phyloP scores from a whole-genome alignment of 2,329 filamentous ascomycete genomes.

The Cylindrodendrum hubeiense region DNA sequence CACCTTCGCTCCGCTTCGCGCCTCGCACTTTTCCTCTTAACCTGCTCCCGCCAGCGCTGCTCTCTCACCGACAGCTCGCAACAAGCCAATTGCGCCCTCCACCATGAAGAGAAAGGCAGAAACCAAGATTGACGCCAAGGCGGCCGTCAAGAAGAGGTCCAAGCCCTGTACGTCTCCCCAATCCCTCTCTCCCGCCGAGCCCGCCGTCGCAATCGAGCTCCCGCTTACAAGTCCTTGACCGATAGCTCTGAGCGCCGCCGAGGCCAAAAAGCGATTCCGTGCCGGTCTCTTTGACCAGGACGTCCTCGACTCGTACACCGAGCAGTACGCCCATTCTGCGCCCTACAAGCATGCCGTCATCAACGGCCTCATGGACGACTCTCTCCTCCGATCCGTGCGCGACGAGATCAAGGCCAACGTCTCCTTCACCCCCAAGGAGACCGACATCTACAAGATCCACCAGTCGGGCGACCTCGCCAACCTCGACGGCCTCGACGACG shows the following conservation, averaged over 20 bases:
- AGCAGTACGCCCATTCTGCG: slow-evolving; percentile 71
- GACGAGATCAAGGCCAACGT: slow-evolving; percentile 91
- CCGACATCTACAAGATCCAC: slow-evolving; percentile 99
- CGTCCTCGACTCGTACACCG: slow-evolving; percentile 69
- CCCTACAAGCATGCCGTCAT: slow-evolving; percentile 97
- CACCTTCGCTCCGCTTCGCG: slow-evolving; percentile 37
- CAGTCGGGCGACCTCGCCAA: slow-evolving; percentile 98
- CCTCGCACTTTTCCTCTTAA: slow-evolving; percentile 26
- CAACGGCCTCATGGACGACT: slow-evolving; percentile 80
- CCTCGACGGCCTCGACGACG: slow-evolving; percentile 91
- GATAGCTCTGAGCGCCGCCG: slow-evolving; percentile 60
- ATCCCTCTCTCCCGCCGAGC: slow-evolving; percentile 13
- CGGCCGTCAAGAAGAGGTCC: slow-evolving; percentile 65
- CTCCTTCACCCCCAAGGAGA: slow-evolving; percentile 97
- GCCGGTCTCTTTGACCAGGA: slow-evolving; percentile 73
- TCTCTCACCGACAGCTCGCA: slow-evolving; percentile 17
- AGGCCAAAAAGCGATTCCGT: slow-evolving; percentile 71
- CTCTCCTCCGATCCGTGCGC: slow-evolving; percentile 87
- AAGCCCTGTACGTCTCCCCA: slow-evolving; percentile 57
- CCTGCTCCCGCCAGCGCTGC: slow-evolving; percentile 18
- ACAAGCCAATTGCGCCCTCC: slow-evolving; percentile 34
- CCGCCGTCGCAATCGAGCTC: slow-evolving; percentile 4
- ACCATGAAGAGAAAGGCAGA: slow-evolving; percentile 73
- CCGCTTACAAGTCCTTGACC: slow-evolving; percentile 26
- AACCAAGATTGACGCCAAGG: slow-evolving; percentile 56